A percentile compares a stretch with the other conserved stretches of the same genome.
Evolutionary conservation across 768 basidiomycete genomes (phyloP).

Genomic region (Coprinopsis sp.): DNA sequence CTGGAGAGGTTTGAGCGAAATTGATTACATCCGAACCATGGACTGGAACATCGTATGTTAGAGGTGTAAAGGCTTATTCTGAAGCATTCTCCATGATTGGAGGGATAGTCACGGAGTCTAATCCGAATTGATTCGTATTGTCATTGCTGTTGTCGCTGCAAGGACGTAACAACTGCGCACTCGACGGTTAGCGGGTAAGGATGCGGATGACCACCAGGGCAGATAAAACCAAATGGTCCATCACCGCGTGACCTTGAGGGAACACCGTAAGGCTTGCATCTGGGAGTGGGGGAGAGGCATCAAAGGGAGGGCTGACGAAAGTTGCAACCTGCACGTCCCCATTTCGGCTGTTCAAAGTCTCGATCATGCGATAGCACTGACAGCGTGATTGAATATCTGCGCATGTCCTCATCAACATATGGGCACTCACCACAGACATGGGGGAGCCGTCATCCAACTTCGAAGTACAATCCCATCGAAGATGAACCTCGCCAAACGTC

Average conservation of each 20-base stretch:
- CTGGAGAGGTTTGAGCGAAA: too few species aligned
- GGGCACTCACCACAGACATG: conserved; percentile 38
- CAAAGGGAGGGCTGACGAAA: conserved; percentile 43
- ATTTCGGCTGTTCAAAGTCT: conserved; percentile 13
- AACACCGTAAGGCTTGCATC: conserved; percentile 41
- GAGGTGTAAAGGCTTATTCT: too few species aligned
- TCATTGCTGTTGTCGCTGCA: too few species aligned
- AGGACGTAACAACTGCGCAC: too few species aligned
- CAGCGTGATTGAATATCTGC: conserved; percentile 8
- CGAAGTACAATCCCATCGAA: conserved; percentile 45
- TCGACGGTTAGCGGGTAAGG: conserved; percentile 20
- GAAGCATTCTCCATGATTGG: too few species aligned
- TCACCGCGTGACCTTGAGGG: conserved; percentile 37
- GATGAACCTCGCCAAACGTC: conserved; percentile 26
- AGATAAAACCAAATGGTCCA: conserved; percentile 43
- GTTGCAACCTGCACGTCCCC: conserved; percentile 35
- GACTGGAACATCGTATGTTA: too few species aligned
- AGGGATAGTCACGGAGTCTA: too few species aligned
- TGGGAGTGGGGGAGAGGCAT: conserved; percentile 43
- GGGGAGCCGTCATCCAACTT: conserved; percentile 43
- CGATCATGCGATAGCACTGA: conserved; percentile 1
- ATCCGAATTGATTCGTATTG: too few species aligned
- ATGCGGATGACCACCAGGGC: conserved; percentile 40
- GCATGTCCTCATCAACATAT: not conserved
- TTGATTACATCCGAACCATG: too few species aligned